phyloP scores from a whole-genome alignment of 768 basidiomycete genomes.

The Mycena floridula region DNA sequence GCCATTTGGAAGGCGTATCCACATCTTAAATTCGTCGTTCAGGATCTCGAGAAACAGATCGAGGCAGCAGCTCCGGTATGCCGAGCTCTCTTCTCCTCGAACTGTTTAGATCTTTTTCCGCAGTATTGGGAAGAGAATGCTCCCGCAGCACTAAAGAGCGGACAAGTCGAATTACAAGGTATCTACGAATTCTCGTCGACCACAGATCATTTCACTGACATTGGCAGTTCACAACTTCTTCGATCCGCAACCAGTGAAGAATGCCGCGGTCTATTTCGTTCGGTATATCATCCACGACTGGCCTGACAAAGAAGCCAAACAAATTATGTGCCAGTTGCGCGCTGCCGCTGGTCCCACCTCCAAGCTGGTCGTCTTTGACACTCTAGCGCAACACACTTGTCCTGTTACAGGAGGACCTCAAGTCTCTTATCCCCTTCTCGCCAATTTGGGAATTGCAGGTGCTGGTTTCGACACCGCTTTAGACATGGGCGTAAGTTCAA shows the following conservation, averaged over 20 bases:
- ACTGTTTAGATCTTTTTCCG: neutral
- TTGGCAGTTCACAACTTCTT: slow-evolving; percentile 19
- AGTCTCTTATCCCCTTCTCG: slow-evolving; percentile 11
- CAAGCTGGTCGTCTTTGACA: slow-evolving; percentile 16
- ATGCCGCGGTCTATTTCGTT: slow-evolving; percentile 19
- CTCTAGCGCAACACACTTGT: slow-evolving; percentile 11
- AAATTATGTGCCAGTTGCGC: slow-evolving; percentile 18
- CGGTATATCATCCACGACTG: slow-evolving; percentile 23
- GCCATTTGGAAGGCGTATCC: slow-evolving; percentile 3
- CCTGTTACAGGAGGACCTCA: neutral
- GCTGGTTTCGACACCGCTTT: neutral
- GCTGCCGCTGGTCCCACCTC: slow-evolving; percentile 15
- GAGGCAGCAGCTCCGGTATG: slow-evolving; percentile 3
- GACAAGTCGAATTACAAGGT: slow-evolving; percentile 9
- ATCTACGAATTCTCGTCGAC: neutral
- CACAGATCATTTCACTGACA: neutral
- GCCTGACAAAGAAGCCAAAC: slow-evolving; percentile 12
- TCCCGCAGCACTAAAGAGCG: slow-evolving; percentile 6
- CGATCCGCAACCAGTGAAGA: slow-evolving; percentile 14
- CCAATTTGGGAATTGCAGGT: slow-evolving; percentile 10
- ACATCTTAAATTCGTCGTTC: slow-evolving; percentile 6
- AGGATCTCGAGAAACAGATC: slow-evolving; percentile 5
- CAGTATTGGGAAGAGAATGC: slow-evolving; percentile 4
- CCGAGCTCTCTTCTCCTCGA: neutral
- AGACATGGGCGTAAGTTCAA: slow-evolving; percentile 3